A percentile compares a stretch with the other conserved stretches of the same genome.
Evolutionary conservation across 345 rosid genomes (phyloP).

Genomic region (Gossypium ekmanianum): DNA sequence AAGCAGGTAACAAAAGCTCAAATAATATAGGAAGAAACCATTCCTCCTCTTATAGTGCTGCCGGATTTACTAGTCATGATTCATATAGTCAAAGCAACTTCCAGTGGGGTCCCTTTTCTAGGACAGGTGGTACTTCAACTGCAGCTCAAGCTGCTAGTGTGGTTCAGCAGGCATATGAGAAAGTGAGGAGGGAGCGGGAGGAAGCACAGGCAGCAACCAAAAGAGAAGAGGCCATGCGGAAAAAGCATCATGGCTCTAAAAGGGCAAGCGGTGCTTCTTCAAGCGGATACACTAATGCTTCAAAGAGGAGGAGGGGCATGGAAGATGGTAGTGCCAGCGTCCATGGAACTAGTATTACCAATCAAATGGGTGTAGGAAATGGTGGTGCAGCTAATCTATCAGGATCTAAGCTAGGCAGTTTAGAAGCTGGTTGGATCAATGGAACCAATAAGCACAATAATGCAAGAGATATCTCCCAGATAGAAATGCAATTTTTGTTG

Average conservation of each 20-base stretch:
- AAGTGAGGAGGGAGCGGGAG: slow-evolving; percentile 54
- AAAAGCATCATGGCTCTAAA: slow-evolving; percentile 37
- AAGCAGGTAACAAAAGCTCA: slow-evolving; percentile 32
- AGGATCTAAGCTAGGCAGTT: slow-evolving; percentile 19
- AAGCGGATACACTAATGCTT: slow-evolving; percentile 23
- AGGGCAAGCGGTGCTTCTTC: slow-evolving; percentile 30
- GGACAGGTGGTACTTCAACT: slow-evolving; percentile 35
- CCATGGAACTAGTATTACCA: slow-evolving; percentile 28
- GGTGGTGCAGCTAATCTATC: slow-evolving; percentile 19
- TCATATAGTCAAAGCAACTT: slow-evolving; percentile 33
- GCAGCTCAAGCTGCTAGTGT: slow-evolving; percentile 56
- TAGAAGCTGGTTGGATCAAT: slow-evolving; percentile 21
- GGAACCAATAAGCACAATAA: slow-evolving; percentile 26
- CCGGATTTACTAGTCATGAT: slow-evolving; percentile 25
- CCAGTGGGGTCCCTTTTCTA: slow-evolving; percentile 52
- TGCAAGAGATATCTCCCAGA: slow-evolving; percentile 34
- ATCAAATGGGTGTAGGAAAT: slow-evolving; percentile 21
- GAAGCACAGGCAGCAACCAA: slow-evolving; percentile 47
- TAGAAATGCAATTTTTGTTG: slow-evolving; percentile 36
- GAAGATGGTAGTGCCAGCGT: slow-evolving; percentile 34
- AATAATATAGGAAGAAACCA: slow-evolving; percentile 24
- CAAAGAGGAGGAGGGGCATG: slow-evolving; percentile 44
- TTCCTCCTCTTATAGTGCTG: slow-evolving; percentile 20
- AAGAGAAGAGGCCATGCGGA: slow-evolving; percentile 38
- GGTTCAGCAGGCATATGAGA: slow-evolving; percentile 60